phyloP scores from a whole-genome alignment of 2,329 filamentous ascomycete genomes.

The Mycocentrospora acerina region DNA sequence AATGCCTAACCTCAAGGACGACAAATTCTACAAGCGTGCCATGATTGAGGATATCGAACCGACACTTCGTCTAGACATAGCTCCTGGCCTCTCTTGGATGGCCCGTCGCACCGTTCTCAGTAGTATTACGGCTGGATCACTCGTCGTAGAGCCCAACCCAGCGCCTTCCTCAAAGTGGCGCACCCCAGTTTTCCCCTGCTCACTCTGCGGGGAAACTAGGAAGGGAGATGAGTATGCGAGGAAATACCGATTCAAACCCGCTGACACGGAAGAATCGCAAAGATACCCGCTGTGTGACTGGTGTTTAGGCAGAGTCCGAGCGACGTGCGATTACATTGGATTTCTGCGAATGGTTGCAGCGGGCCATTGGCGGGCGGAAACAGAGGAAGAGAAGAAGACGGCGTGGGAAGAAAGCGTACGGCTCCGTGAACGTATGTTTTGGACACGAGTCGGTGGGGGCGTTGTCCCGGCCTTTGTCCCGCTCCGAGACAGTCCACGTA shows the following conservation, averaged over 20 bases:
- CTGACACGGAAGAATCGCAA: constrained; percentile 82
- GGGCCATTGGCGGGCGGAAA: constrained; percentile 84
- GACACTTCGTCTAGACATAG: constrained; percentile 82
- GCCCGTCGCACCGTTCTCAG: constrained; percentile 81
- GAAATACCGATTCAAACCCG: constrained; percentile 85
- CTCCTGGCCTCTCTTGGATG: constrained; percentile 91
- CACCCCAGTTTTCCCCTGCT: constrained; percentile 67
- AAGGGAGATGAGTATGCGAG: constrained; percentile 71
- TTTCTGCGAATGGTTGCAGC: constrained; percentile 91
- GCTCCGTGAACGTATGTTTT: constrained; percentile 93
- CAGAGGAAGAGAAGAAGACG: constrained; percentile 77
- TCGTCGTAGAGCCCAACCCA: constrained; percentile 79
- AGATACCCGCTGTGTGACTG: constrained; percentile 88
- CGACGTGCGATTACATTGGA: constrained; percentile 88
- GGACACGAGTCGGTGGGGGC: constrained; percentile 88
- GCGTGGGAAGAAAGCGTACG: constrained; percentile 95
- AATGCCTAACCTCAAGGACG: constrained; percentile 75
- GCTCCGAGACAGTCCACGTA: constrained; percentile 34
- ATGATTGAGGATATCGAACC: constrained; percentile 92
- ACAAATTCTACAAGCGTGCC: constrained; percentile 89
- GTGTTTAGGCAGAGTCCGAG: constrained; percentile 79
- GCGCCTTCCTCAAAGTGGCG: constrained; percentile 53
- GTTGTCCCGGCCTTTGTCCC: constrained; percentile 68
- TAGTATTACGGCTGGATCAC: constrained; percentile 78
- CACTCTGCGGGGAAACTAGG: constrained; percentile 83